Base-by-base conservation (phyloP, 306 rosid species). In the Mucuna pruriens region DNA sequence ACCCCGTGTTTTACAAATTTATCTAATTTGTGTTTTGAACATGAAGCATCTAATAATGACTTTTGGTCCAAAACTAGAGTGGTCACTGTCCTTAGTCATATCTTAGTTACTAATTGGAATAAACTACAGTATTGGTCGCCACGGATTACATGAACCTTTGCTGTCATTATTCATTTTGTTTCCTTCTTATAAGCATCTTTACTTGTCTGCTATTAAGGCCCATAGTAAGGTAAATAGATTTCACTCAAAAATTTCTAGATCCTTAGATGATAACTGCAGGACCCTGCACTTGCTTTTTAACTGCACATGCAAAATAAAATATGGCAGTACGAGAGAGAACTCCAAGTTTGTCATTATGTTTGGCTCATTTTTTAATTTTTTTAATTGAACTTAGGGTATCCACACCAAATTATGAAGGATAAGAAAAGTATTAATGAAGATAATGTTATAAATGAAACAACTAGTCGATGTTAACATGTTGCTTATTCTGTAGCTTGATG, bases 141-240 rank as follows among this genome's bases (percentile, higher is more conserved):
- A 74, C 36, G 22, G 38, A 39, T 9, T 90, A 77, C 57, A 85
- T 87, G 90, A 61, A 84, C 86, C 64, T 70, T 89, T 6, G 91
- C 77, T 7, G 88, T 90, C 90, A 89, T 84, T n/a, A n/a, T n/a
- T n/a, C n/a, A n/a, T n/a, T n/a, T 81, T 73, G 68, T 62, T 71
- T 58, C 60, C 84, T 40, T 22, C 67, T 31, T 48, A 2, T 5
- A 23, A 34, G 74, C 34, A 62, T 72, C 74, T 80, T 72, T 48
- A 34, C 26, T 33, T 75, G 71, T 75, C 71, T 66, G 63, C 76
- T 54, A 65, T 63, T 82, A 55, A 61, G 42, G 46, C 34, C 64
- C 54, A 82, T 66, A 44, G 58, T 42, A n/a, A n/a, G n/a, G n/a
- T n/a, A n/a, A n/a, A n/a, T n/a, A n/a, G n/a, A n/a, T n/a, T n/a